phyloP scores from a whole-genome alignment of 1,284 basidiomycete species.

The Xerocomus alliaceus region DNA sequence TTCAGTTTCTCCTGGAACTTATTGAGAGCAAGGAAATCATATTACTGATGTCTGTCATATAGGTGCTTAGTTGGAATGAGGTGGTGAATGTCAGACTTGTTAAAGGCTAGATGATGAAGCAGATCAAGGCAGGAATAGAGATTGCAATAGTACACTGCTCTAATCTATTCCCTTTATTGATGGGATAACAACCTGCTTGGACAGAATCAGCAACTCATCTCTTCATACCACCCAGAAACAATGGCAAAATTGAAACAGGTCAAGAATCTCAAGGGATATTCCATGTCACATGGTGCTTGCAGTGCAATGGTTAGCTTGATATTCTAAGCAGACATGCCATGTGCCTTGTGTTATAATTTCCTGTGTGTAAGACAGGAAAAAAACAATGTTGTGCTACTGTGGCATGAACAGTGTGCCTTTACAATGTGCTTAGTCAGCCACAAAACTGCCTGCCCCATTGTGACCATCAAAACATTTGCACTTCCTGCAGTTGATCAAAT shows the following conservation, averaged over 20 bases:
- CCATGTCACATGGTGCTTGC: constrained; percentile 90
- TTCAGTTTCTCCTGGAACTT: constrained; percentile 73
- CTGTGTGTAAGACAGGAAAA: no score
- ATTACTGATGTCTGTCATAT: constrained; percentile 87
- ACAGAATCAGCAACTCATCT: constrained; percentile 84
- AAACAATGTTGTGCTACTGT: no score
- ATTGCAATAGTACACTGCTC: constrained; percentile 72
- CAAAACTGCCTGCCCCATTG: no score
- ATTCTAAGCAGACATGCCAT: constrained; percentile 96
- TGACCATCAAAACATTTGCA: no score
- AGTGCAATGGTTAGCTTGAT: constrained; percentile 88
- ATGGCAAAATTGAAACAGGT: constrained; percentile 86
- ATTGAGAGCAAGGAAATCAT: constrained; percentile 85
- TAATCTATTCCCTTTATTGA: background rate
- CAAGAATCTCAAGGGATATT: constrained; percentile 85
- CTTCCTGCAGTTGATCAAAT: no score
- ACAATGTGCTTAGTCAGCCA: no score
- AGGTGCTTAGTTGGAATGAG: constrained; percentile 84
- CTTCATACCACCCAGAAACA: constrained; percentile 88
- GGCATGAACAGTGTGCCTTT: no score
- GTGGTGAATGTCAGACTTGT: constrained; percentile 90
- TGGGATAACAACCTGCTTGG: background rate
- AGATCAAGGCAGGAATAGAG: constrained; percentile 76
- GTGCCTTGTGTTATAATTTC: no score
- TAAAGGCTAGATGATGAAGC: constrained; percentile 84